Percentiles rank a stretch among this genome's conserved stretches.
Conservation (phyloP, 805 yeast genomes). For the Wickerhamomyces bisporus region DNA sequence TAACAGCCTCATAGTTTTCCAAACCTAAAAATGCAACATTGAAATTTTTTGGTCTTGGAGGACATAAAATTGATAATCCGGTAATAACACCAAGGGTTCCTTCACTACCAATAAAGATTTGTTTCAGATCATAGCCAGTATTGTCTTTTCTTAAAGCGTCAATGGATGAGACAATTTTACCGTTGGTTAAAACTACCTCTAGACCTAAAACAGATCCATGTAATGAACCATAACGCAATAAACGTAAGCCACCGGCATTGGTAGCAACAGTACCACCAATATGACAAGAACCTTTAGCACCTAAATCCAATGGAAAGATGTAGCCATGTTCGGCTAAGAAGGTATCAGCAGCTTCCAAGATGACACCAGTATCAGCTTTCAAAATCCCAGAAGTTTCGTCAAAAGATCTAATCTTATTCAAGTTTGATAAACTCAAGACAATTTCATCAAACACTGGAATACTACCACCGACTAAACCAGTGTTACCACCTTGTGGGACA, state of each 20-base stretch:
- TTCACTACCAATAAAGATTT: conserved; percentile 88
- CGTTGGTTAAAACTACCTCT: conserved; percentile 91
- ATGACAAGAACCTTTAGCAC: conserved; percentile 96
- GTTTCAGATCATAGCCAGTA: conserved; percentile 92
- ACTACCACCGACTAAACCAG: conserved; percentile 94
- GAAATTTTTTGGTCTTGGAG: conserved; percentile 78
- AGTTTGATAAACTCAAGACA: conserved; percentile 58
- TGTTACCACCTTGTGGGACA: conserved; percentile 97
- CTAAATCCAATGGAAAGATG: conserved; percentile 89
- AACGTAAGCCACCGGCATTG: conserved; percentile 91
- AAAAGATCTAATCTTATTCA: conserved; percentile 79
- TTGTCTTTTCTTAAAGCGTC: conserved; percentile 88
- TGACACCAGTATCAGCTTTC: conserved; percentile 87
- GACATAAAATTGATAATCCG: conserved; percentile 84
- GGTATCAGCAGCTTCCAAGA: conserved; percentile 79
- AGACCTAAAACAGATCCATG: conserved; percentile 90
- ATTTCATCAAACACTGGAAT: conserved; percentile 90
- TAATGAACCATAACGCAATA: conserved; percentile 83
- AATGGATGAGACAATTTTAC: conserved; percentile 74
- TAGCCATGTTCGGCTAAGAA: conserved; percentile 75
- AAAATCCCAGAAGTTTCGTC: conserved; percentile 80
- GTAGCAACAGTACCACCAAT: conserved; percentile 95
- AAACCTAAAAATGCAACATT: conserved; percentile 89
- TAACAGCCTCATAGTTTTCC: conserved; percentile 77
- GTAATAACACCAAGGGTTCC: conserved; percentile 91